These are phyloP conservation scores for Komagataella kurtzmanii DNA, from an alignment of 805 yeast species.

Conservation along the genomic window DNA sequence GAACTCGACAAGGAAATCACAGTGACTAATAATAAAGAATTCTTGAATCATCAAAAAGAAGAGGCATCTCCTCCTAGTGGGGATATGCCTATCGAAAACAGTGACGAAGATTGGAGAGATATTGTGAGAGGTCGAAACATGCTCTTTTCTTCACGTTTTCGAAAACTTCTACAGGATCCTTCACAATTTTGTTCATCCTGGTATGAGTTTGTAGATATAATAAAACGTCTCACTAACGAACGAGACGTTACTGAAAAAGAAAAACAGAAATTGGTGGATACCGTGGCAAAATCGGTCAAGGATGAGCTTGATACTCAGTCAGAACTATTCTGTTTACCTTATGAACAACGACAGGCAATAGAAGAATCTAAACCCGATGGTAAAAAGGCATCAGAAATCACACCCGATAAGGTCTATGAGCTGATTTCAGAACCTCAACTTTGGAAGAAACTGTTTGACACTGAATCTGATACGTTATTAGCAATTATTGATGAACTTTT, in stretches of 20 bases:
- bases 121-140: constrained; percentile 47
- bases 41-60: too few relatives aligned
- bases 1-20: constrained; percentile 1
- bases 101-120: constrained; percentile 52
- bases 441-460: constrained; percentile 37
- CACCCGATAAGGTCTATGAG: constrained; percentile 38
- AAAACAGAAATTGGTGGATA: constrained; percentile 28
- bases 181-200: constrained; percentile 7
- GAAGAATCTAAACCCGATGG: constrained; percentile 7
- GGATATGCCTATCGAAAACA: constrained; percentile 5
- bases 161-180: constrained; percentile 10
- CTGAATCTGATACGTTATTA: constrained; percentile 39
- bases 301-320: constrained; percentile 23
- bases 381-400: constrained; percentile 13
- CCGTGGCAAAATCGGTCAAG: constrained; percentile 41
- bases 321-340: constrained; percentile 8
- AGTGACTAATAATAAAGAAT: background rate
- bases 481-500: constrained; percentile 55
- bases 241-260: constrained; percentile 14
- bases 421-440: constrained; percentile 27
- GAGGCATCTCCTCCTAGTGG: background rate
- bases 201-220: constrained; percentile 12
- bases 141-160: constrained; percentile 16
- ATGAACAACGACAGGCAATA: constrained; percentile 11
- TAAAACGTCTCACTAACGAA: constrained; percentile 11